Percentiles rank a stretch among this genome's conserved stretches.
These are phyloP conservation scores for Yarrowia sp. DNA, from an alignment of 805 yeast species.

Conservation along the genomic window DNA sequence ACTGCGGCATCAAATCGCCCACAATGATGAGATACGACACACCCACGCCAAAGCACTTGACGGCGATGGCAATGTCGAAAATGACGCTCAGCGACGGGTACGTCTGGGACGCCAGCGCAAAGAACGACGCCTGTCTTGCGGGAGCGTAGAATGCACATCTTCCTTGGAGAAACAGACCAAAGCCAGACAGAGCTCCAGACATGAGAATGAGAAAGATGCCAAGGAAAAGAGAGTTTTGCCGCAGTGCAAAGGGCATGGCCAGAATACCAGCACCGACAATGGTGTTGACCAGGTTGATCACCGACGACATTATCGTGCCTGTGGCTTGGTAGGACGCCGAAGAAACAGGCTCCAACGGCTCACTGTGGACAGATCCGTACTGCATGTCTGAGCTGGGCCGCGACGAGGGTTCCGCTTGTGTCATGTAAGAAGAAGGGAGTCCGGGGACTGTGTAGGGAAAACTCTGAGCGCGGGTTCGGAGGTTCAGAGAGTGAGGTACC, in stretches of 20 bases:
- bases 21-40: slow-evolving; percentile 73
- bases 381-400: slow-evolving; percentile 15
- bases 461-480: no score
- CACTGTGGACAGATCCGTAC: slow-evolving; percentile 13
- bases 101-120: slow-evolving; percentile 68
- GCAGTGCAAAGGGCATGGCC: slow-evolving; percentile 75
- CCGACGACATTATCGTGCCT: slow-evolving; percentile 60
- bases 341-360: slow-evolving; percentile 16
- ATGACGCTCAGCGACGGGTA: slow-evolving; percentile 71
- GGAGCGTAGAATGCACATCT: slow-evolving; percentile 62
- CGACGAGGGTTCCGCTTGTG: neutral
- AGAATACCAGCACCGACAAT: slow-evolving; percentile 80
- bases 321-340: slow-evolving; percentile 26
- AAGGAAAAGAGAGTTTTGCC: slow-evolving; percentile 65
- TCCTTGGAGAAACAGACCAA: slow-evolving; percentile 70
- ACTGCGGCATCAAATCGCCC: slow-evolving; percentile 75
- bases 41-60: slow-evolving; percentile 84
- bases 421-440: slow-evolving; percentile 1
- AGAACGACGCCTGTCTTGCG: slow-evolving; percentile 70
- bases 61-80: slow-evolving; percentile 75
- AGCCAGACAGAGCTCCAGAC: slow-evolving; percentile 70
- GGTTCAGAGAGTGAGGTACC: no score
- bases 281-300: slow-evolving; percentile 71
- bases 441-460: no score
- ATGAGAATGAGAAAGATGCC: slow-evolving; percentile 63